Conservation (phyloP, 2,329 filamentous ascomycete species). For the Aplosporella prunicola region DNA sequence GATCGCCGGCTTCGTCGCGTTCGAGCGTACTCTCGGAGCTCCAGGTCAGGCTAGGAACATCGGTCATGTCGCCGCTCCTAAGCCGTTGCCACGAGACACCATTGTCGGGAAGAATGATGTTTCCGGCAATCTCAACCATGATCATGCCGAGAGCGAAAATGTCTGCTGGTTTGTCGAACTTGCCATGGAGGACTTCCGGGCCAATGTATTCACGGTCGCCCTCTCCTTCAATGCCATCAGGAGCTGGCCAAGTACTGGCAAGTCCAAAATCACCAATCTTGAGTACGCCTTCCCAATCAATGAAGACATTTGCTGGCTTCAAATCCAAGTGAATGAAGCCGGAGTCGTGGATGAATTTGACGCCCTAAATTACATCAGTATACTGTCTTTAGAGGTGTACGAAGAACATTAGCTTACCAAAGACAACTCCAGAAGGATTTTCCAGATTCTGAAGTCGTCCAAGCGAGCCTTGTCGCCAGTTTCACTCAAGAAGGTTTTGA, state of each 20-base stretch:
- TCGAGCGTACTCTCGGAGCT: slow-evolving; percentile 60
- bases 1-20: slow-evolving; percentile 66
- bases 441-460: slow-evolving; percentile 98
- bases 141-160: slow-evolving; percentile 92
- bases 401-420: slow-evolving; percentile 67
- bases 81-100: slow-evolving; percentile 85
- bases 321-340: slow-evolving; percentile 80
- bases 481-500: slow-evolving; percentile 76
- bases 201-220: slow-evolving; percentile 95
- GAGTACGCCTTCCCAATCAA: slow-evolving; percentile 69
- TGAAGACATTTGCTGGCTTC: slow-evolving; percentile 76
- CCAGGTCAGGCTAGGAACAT: slow-evolving; percentile 79
- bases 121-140: slow-evolving; percentile 87
- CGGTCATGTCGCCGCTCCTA: slow-evolving; percentile 78
- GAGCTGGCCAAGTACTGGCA: slow-evolving; percentile 69
- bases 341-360: slow-evolving; percentile 81
- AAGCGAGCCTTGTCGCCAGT: slow-evolving; percentile 75
- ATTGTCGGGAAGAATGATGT: slow-evolving; percentile 88
- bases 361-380: slow-evolving; percentile 50
- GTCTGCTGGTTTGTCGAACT: slow-evolving; percentile 83
- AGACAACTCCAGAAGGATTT: slow-evolving; percentile 80
- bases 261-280: slow-evolving; percentile 84
- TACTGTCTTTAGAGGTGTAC: slow-evolving; percentile 12
- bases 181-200: slow-evolving; percentile 78
- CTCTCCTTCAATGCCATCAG: slow-evolving; percentile 72